phyloP scores from a whole-genome alignment of 768 basidiomycete species.

The Fomitopsis serialis region DNA sequence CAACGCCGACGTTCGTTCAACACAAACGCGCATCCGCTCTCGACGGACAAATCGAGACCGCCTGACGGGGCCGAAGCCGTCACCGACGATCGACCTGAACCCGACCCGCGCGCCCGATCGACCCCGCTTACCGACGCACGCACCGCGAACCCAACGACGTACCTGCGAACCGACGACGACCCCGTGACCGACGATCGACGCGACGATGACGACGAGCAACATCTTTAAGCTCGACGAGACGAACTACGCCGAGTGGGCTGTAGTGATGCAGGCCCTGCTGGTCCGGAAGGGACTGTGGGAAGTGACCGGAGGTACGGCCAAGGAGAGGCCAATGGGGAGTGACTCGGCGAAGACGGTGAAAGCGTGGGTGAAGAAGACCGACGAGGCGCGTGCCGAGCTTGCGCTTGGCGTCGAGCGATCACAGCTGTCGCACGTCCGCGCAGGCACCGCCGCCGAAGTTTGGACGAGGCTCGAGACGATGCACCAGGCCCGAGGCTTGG shows the following conservation, averaged over 20 bases:
- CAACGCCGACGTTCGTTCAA: no score
- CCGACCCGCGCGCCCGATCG: no score
- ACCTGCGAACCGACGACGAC: no score
- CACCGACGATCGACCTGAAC: no score
- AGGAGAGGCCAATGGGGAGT: conserved; percentile 1
- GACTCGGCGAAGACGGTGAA: conserved; percentile 3
- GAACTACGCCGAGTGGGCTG: conserved; percentile 17
- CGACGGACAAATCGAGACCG: no score
- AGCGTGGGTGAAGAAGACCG: conserved; percentile 5
- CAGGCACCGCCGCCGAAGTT: conserved; percentile 14
- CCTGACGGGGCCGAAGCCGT: no score
- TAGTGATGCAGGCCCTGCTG: conserved; percentile 13
- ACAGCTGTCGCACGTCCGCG: conserved; percentile 19
- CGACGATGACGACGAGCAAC: background rate
- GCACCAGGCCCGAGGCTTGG: conserved; percentile 26
- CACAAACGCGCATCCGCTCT: no score
- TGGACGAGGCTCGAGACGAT: conserved; percentile 20
- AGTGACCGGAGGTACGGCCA: conserved; percentile 1
- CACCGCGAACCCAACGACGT: no score
- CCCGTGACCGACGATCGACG: no score
- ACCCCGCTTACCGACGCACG: no score
- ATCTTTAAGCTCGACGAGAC: conserved; percentile 12
- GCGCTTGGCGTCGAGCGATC: conserved; percentile 18
- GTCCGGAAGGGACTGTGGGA: conserved; percentile 14
- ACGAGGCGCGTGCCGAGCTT: conserved; percentile 20